Percentiles rank a stretch among this genome's conserved stretches.
phyloP scores from a whole-genome alignment of 805 yeast species.

The Candida manassasensis region DNA sequence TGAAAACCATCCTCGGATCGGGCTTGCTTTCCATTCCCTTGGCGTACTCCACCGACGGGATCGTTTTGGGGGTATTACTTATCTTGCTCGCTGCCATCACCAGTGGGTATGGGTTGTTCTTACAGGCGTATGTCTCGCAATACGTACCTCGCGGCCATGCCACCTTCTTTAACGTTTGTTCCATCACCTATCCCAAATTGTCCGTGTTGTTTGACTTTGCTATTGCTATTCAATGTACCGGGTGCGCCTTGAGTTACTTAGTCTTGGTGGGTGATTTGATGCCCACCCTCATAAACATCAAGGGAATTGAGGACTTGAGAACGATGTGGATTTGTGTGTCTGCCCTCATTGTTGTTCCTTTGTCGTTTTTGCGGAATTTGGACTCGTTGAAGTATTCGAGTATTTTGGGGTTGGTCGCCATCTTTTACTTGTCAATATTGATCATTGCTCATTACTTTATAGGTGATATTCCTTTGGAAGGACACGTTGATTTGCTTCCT shows the following conservation, averaged over 20 bases:
- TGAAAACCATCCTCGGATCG: constrained; percentile 78
- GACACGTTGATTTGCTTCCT: constrained; percentile 30
- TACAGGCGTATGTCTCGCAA: constrained; percentile 56
- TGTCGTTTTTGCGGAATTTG: constrained; percentile 68
- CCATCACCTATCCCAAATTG: constrained; percentile 55
- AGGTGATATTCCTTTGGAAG: constrained; percentile 46
- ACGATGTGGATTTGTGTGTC: constrained; percentile 60
- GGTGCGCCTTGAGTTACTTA: constrained; percentile 63
- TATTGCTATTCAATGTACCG: constrained; percentile 67
- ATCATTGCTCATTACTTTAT: constrained; percentile 67
- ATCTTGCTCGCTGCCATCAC: constrained; percentile 60
- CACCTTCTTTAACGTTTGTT: constrained; percentile 67
- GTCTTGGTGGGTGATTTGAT: constrained; percentile 68
- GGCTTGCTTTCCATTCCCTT: constrained; percentile 75
- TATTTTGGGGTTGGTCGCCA: constrained; percentile 74
- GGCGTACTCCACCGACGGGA: constrained; percentile 65
- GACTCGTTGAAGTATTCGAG: constrained; percentile 87
- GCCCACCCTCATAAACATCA: constrained; percentile 48
- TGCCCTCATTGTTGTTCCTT: constrained; percentile 43
- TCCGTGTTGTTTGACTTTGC: constrained; percentile 63
- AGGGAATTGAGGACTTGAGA: constrained; percentile 29
- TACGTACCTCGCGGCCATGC: constrained; percentile 57
- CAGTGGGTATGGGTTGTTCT: constrained; percentile 62
- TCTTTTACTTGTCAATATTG: constrained; percentile 66
- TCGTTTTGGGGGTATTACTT: constrained; percentile 51